Evolutionary conservation across 179 eudicot genomes (phyloP).

Genomic region (Spergularia azorica): DNA sequence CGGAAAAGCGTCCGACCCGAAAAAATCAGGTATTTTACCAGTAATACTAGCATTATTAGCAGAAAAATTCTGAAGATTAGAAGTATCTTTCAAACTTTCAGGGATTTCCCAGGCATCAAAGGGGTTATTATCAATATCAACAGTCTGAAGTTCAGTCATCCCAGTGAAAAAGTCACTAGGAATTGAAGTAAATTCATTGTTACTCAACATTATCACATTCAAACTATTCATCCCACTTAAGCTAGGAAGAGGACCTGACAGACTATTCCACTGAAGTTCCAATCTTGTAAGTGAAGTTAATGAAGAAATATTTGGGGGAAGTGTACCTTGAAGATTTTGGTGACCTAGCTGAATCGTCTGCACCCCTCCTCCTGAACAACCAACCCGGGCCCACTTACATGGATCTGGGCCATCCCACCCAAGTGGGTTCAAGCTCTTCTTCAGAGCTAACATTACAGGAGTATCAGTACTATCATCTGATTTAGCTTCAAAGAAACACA

Average conservation of each 20-base stretch:
- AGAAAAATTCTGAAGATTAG: slow-evolving; percentile 61
- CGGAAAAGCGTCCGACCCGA: slow-evolving; percentile 64
- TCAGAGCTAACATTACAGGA: slow-evolving; percentile 54
- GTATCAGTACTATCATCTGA: slow-evolving; percentile 33
- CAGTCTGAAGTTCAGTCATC: slow-evolving; percentile 55
- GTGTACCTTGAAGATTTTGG: slow-evolving; percentile 62
- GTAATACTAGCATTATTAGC: slow-evolving; percentile 60
- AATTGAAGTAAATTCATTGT: slow-evolving; percentile 54
- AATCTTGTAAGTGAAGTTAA: slow-evolving; percentile 56
- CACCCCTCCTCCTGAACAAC: no score
- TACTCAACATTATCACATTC: slow-evolving; percentile 60
- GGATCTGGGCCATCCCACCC: slow-evolving; percentile 74
- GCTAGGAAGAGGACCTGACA: slow-evolving; percentile 64
- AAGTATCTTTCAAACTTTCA: slow-evolving; percentile 45
- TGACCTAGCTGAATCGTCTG: slow-evolving; percentile 80
- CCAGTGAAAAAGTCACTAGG: slow-evolving; percentile 66
- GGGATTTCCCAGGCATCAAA: slow-evolving; percentile 66
- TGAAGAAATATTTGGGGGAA: slow-evolving; percentile 45
- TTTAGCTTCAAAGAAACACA: slow-evolving; percentile 20
- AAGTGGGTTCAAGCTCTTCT: slow-evolving; percentile 48
- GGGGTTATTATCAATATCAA: slow-evolving; percentile 74
- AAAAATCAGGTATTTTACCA: slow-evolving; percentile 59
- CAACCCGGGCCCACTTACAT: slow-evolving; percentile 63
- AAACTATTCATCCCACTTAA: slow-evolving; percentile 56
- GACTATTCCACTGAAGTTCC: slow-evolving; percentile 70